A percentile compares a stretch with the other conserved stretches of the same genome.
Evolutionary conservation across 2,329 filamentous ascomycete genomes (phyloP).

Genomic region (Aphanoascus verrucosus): DNA sequence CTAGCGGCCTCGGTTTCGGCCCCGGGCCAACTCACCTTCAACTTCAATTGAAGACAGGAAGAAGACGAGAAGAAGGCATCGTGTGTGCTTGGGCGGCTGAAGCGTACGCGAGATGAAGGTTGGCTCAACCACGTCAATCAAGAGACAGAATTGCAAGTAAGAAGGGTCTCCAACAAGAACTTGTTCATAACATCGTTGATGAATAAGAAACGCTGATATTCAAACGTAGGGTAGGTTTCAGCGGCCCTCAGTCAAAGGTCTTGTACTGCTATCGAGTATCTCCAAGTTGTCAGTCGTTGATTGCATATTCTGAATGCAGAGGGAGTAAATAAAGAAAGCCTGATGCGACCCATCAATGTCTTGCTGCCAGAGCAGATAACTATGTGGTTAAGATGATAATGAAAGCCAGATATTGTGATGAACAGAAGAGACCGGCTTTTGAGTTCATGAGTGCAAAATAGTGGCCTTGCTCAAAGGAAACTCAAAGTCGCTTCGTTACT

Average conservation of each 20-base stretch:
- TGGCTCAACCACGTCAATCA: constrained; percentile 9
- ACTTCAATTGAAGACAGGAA: no score
- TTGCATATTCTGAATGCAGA: not conserved
- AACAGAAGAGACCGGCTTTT: no score
- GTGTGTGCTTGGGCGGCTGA: not conserved
- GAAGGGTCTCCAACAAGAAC: constrained; percentile 3
- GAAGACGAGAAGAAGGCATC: constrained; percentile 3
- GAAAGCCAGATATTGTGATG: not conserved
- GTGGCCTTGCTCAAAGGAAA: no score
- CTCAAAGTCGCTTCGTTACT: no score
- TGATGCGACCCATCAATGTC: not conserved
- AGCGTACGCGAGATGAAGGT: constrained; percentile 6
- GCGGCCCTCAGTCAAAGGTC: not conserved
- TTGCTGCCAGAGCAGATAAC: not conserved
- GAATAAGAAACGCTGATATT: constrained; percentile 7
- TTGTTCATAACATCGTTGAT: constrained; percentile 7
- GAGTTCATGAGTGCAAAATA: no score
- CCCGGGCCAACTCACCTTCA: no score
- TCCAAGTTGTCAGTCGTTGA: constrained; percentile 1
- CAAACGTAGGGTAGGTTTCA: constrained; percentile 5
- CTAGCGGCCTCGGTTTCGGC: no score
- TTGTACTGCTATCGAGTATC: not conserved
- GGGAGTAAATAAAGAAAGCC: constrained; percentile 4
- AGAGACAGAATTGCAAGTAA: not conserved
- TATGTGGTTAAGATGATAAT: constrained; percentile 1